A percentile compares a stretch with the other conserved stretches of the same genome.
Conservation (phyloP, 1,284 basidiomycete genomes). For the Xerocomus nothofagi region DNA sequence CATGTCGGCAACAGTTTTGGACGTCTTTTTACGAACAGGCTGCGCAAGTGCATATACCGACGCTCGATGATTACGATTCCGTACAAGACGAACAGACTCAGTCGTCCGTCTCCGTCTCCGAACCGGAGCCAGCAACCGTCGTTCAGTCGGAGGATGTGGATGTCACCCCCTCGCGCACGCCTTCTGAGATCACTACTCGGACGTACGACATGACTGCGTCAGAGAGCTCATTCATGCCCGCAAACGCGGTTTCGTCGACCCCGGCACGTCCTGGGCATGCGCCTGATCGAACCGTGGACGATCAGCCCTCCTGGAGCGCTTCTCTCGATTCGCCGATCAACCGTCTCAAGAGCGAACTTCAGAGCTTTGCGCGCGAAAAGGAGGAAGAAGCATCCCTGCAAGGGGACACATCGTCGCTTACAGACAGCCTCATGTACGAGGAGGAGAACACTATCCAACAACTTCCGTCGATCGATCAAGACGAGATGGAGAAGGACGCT, state of each 20-base stretch:
- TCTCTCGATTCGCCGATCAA: slow-evolving; percentile 78
- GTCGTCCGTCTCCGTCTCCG: slow-evolving; percentile 23
- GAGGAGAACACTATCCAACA: slow-evolving; percentile 36
- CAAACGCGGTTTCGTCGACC: slow-evolving; percentile 71
- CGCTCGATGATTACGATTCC: slow-evolving; percentile 62
- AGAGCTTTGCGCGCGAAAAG: slow-evolving; percentile 51
- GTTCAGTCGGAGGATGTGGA: slow-evolving; percentile 12
- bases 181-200: slow-evolving; percentile 19
- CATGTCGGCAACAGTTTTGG: slow-evolving; percentile 74
- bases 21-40: slow-evolving; percentile 93
- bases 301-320: slow-evolving; percentile 60
- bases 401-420: slow-evolving; percentile 20
- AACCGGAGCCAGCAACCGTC: slow-evolving; percentile 17
- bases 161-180: slow-evolving; percentile 22
- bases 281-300: slow-evolving; percentile 43
- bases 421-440: slow-evolving; percentile 33
- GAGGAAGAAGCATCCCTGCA: slow-evolving; percentile 19
- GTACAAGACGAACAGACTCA: slow-evolving; percentile 50
- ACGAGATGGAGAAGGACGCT: slow-evolving; percentile 43
- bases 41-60: slow-evolving; percentile 80
- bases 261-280: slow-evolving; percentile 52
- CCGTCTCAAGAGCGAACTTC: slow-evolving; percentile 67
- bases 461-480: slow-evolving; percentile 39
- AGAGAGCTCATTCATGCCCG: slow-evolving; percentile 69
- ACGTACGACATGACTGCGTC: slow-evolving; percentile 48